These are phyloP conservation scores for Pestalotiopsis fici DNA, from an alignment of 2,329 filamentous ascomycete species.

Conservation along the genomic window DNA sequence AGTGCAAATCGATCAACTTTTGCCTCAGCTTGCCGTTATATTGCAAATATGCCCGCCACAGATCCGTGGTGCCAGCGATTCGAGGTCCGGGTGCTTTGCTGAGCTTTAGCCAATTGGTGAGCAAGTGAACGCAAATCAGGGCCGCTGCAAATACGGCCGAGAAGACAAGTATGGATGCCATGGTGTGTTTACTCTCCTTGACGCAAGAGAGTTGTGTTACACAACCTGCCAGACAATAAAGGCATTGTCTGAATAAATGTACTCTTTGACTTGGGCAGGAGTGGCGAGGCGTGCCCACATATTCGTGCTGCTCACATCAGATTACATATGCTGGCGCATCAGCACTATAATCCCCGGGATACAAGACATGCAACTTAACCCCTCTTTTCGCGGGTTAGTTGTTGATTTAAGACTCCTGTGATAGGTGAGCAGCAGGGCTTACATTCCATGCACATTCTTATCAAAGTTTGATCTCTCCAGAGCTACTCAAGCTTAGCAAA, in stretches of 20 bases:
- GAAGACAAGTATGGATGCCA: not conserved
- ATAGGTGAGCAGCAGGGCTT: not conserved
- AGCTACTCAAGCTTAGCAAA: not conserved
- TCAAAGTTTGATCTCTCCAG: not conserved
- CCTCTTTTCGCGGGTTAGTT: not conserved
- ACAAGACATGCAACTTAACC: not conserved
- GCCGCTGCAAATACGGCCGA: not conserved
- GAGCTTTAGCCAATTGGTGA: constrained; percentile 21
- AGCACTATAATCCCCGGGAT: not conserved
- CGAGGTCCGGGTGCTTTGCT: constrained; percentile 21
- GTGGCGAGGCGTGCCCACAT: not conserved
- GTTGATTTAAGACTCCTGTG: not conserved
- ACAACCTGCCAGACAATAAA: not conserved
- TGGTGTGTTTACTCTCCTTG: not conserved
- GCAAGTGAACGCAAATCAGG: constrained; percentile 11
- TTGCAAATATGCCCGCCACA: constrained; percentile 25
- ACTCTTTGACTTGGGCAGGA: not conserved
- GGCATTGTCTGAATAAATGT: not conserved
- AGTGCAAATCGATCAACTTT: constrained; percentile 21
- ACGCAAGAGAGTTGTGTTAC: not conserved
- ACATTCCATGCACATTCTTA: not conserved
- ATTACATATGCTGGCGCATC: not conserved
- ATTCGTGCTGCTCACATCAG: not conserved
- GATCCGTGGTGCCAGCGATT: constrained; percentile 22
- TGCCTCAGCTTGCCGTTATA: constrained; percentile 23